These are phyloP conservation scores for Verticillium dahliae DNA, from an alignment of 2,329 filamentous ascomycete species.

Conservation along the genomic window DNA sequence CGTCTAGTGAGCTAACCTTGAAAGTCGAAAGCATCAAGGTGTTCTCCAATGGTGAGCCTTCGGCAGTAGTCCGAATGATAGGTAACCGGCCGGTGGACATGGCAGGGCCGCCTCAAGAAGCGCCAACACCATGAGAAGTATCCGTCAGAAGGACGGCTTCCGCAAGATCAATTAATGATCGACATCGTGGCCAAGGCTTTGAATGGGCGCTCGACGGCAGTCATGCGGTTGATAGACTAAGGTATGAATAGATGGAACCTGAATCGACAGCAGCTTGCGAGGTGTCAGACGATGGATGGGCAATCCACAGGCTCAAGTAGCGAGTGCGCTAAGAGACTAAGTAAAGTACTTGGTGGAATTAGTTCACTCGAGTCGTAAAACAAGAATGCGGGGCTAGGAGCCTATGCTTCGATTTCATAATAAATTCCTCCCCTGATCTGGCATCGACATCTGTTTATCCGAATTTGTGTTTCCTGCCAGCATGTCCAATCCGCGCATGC, in stretches of 20 bases:
- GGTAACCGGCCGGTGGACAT: background rate
- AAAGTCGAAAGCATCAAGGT: background rate
- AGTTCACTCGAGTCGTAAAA: background rate
- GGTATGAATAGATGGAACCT: background rate
- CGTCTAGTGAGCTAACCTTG: background rate
- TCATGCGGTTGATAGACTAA: background rate
- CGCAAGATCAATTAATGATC: conserved; percentile 5
- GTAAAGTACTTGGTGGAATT: background rate
- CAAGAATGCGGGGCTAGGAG: background rate
- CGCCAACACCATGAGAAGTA: background rate
- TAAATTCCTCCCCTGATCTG: background rate
- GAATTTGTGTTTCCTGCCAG: background rate
- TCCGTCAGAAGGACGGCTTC: background rate
- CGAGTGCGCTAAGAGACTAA: background rate
- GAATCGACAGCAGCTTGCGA: no score
- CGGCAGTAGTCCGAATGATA: background rate
- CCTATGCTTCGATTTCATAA: background rate
- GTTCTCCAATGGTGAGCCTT: conserved; percentile 1
- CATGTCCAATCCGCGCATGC: background rate
- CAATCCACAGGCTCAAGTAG: background rate
- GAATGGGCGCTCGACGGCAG: background rate
- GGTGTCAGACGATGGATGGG: no score
- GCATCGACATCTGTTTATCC: background rate
- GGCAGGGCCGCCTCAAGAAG: background rate
- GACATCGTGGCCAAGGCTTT: background rate